These are phyloP conservation scores for Boeremia exigua DNA, from an alignment of 2,329 filamentous ascomycete species.

Conservation along the genomic window DNA sequence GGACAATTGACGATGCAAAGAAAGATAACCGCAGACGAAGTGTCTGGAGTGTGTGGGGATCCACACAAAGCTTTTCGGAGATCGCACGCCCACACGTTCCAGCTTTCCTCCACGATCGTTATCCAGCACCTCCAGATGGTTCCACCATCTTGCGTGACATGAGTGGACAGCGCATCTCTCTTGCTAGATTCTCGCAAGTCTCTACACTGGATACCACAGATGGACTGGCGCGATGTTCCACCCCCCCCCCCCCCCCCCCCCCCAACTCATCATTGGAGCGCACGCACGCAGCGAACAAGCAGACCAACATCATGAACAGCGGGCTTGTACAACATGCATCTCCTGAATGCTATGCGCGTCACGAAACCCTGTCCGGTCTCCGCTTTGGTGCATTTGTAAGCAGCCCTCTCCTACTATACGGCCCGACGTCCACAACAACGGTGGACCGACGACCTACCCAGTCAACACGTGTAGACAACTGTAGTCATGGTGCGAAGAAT, in stretches of 20 bases:
- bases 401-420: background rate
- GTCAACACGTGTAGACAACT: background rate
- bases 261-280: too few relatives aligned
- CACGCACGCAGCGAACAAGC: too few relatives aligned
- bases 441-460: background rate
- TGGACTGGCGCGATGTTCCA: too few relatives aligned
- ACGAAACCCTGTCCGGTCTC: background rate
- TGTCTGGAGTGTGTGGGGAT: background rate
- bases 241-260: too few relatives aligned
- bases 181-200: too few relatives aligned
- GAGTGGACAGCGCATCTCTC: too few relatives aligned
- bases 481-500: constrained; percentile 28
- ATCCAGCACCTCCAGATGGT: too few relatives aligned
- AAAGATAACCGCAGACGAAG: background rate
- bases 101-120: background rate
- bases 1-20: background rate
- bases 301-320: too few relatives aligned
- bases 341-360: background rate
- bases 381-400: constrained; percentile 7
- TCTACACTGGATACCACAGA: too few relatives aligned
- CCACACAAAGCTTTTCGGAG: background rate
- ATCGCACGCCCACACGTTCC: background rate
- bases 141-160: too few relatives aligned
- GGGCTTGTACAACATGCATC: background rate
- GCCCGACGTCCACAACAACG: too few relatives aligned